phyloP scores from a whole-genome alignment of 257 asterid genomes.

The Gardenia jasminoides region DNA sequence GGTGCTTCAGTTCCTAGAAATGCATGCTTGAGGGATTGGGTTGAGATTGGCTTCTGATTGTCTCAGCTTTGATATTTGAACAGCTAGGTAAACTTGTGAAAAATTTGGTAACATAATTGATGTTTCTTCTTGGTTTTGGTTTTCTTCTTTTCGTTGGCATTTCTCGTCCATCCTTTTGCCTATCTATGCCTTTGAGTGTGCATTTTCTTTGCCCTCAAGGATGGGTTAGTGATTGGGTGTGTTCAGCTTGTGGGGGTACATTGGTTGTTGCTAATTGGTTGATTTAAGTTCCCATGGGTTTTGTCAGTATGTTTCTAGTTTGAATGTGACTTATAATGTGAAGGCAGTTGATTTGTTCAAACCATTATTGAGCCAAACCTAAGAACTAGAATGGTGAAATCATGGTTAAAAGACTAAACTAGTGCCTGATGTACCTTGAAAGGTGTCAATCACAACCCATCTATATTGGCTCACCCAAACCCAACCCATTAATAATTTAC shows the following conservation, averaged over 20 bases:
- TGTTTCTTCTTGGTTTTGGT: no score
- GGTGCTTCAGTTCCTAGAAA: not conserved
- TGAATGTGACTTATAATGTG: not conserved
- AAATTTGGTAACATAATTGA: no score
- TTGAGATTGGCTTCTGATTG: no score
- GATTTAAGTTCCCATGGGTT: no score
- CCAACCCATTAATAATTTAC: no score
- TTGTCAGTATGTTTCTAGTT: no score
- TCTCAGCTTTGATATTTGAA: not conserved
- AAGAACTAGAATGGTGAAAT: not conserved
- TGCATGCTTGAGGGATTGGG: no score
- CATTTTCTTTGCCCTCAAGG: not conserved
- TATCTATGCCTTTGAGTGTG: not conserved
- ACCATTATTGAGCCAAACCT: not conserved
- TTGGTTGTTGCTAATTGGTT: not conserved
- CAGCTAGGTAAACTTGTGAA: not conserved
- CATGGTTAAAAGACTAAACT: not conserved
- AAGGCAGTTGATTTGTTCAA: not conserved
- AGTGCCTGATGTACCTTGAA: not conserved
- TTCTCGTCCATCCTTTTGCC: not conserved
- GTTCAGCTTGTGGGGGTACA: not conserved
- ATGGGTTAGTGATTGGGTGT: not conserved
- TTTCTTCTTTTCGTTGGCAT: not conserved
- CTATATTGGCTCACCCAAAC: no score
- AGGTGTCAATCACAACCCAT: no score